phyloP scores from a whole-genome alignment of 2,329 filamentous ascomycete genomes.

The Aspergillus latus region DNA sequence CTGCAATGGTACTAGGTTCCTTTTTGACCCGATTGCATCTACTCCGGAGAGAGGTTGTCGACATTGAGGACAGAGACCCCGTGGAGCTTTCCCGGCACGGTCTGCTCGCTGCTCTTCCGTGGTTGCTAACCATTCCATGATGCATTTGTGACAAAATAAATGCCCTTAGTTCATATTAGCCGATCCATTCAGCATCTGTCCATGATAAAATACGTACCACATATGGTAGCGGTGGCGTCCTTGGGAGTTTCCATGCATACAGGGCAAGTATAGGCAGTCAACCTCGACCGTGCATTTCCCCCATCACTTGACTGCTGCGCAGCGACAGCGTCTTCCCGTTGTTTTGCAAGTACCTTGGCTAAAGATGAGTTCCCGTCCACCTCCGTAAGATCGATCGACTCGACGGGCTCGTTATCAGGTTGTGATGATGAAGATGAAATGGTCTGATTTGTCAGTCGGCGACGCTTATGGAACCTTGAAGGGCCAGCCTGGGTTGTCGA shows the following conservation, averaged over 20 bases:
- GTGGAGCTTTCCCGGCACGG: constrained; percentile 29
- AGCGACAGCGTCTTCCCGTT: constrained; percentile 53
- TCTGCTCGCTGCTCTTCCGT: constrained; percentile 51
- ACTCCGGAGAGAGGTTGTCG: constrained; percentile 41
- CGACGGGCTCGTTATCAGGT: constrained; percentile 32
- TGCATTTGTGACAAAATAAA: constrained; percentile 64
- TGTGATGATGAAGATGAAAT: background rate
- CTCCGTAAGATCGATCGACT: constrained; percentile 53
- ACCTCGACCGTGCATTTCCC: constrained; percentile 35
- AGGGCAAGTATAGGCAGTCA: constrained; percentile 57
- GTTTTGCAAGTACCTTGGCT: constrained; percentile 51
- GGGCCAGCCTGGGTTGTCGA: background rate
- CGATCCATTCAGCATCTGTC: background rate
- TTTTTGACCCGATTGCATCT: constrained; percentile 35
- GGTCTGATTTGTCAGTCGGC: constrained; percentile 10
- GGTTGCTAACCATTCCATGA: constrained; percentile 59
- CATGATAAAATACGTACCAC: constrained; percentile 48
- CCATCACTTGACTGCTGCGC: constrained; percentile 40
- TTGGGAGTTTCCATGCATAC: constrained; percentile 64
- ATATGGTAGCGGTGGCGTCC: constrained; percentile 60
- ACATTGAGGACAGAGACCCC: constrained; percentile 48
- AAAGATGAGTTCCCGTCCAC: constrained; percentile 44
- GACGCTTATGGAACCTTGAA: constrained; percentile 20
- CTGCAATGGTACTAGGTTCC: constrained; percentile 41
- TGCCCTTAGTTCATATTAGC: constrained; percentile 48